Base-by-base conservation (phyloP, 305 asterid species). In the Ajuga reptans region DNA sequence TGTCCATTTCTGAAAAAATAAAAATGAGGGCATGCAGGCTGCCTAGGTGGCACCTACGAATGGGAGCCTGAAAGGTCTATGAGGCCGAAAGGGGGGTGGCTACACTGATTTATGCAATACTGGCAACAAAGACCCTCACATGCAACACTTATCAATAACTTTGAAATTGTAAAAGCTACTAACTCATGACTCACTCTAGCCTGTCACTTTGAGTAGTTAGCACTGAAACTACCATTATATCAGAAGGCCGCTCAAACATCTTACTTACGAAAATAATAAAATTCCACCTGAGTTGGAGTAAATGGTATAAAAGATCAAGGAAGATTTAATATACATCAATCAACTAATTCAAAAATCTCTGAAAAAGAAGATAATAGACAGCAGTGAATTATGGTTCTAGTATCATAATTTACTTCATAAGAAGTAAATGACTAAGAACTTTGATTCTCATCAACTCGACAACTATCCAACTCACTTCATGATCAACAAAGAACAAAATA, bases 381-480 rank as follows among this genome's bases (percentile, higher is more conserved):
- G 47, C 27, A 11, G 66, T 59, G 59, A 61, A 4, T n/a, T 60
- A 33, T 33, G 31, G 62, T 21, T 69, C 39, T 27, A 29, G 55
- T 33, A 15, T 39, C 10, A 41, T 55, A 46, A 6, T 61, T 52
- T 61, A 50, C 42, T 14, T 59, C 64, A 24, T 17, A 46, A 46
- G 17, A 37, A 47, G 60, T 42, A 59, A 29, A 54, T 37, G 14
- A 64, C 67, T 6, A 43, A 0, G 39, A 34, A 17, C 2, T 14
- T 45, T 46, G 24, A 24, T 27, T 34, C 14, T 5, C 33, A 52
- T 6, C 61, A 61, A 31, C 39, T 51, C 15, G 4, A 10, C 21
- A 61, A 69, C 41, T 34, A 62, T 27, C 12, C 56, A 68, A 59
- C 51, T 71, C 47, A 45, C 9, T 68, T 75, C 58, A 9, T 31